Percentiles rank a stretch among this genome's conserved stretches.
These are phyloP conservation scores for Exserohilum turcica DNA, from an alignment of 2,329 filamentous ascomycete species.

Conservation along the genomic window DNA sequence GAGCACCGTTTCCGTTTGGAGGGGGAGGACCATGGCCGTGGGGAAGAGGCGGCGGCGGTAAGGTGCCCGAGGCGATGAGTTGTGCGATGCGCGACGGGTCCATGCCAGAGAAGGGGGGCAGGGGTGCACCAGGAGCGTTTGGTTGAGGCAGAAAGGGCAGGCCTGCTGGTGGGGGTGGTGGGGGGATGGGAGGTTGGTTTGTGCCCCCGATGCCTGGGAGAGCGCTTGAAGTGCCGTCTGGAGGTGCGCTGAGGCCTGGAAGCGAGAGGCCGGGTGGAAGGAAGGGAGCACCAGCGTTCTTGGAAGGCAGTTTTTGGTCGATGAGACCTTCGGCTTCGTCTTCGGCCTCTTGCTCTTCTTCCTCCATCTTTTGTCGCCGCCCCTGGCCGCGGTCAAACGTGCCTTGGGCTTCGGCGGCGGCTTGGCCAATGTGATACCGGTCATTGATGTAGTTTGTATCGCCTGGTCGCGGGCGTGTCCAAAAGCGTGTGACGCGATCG, in stretches of 20 bases:
- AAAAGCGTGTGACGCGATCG: slow-evolving; percentile 95
- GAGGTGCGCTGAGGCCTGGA: slow-evolving; percentile 40
- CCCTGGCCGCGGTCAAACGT: slow-evolving; percentile 85
- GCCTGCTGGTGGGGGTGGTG: slow-evolving; percentile 34
- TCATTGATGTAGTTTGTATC: slow-evolving; percentile 86
- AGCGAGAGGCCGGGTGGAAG: slow-evolving; percentile 64
- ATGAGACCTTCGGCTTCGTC: slow-evolving; percentile 92
- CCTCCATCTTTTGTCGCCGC: slow-evolving; percentile 79
- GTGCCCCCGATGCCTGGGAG: slow-evolving; percentile 57
- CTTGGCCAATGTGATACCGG: slow-evolving; percentile 92
- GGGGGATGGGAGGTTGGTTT: slow-evolving; percentile 35
- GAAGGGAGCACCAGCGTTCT: slow-evolving; percentile 56
- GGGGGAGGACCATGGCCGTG: slow-evolving; percentile 30
- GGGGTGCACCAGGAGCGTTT: slow-evolving; percentile 13
- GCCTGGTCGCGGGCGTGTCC: slow-evolving; percentile 87
- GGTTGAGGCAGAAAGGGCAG: slow-evolving; percentile 29
- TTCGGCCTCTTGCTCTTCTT: slow-evolving; percentile 91
- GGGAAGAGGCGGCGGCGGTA: slow-evolving; percentile 46
- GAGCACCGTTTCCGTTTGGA: slow-evolving; percentile 20
- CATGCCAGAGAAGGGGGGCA: slow-evolving; percentile 33
- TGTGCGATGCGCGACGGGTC: slow-evolving; percentile 42
- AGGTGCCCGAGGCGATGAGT: slow-evolving; percentile 41
- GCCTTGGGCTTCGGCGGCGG: slow-evolving; percentile 90
- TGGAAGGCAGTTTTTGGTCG: slow-evolving; percentile 81
- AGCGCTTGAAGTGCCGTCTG: slow-evolving; percentile 52